Conservation (phyloP, 371 early-diverging fungal genomes). For the Apophysomyces trapeziformis region DNA sequence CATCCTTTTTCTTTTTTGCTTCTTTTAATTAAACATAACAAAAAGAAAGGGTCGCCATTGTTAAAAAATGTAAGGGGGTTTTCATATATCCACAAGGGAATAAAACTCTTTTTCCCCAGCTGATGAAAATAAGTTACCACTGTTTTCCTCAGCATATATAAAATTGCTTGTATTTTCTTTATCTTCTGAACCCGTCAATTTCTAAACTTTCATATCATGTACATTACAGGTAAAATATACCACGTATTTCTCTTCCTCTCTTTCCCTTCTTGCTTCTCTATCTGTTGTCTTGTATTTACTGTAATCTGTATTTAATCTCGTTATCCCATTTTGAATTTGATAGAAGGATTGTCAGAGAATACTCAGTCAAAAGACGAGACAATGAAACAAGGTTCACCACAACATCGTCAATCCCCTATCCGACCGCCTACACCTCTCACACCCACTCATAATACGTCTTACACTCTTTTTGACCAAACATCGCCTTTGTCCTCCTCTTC, state of each 20-base stretch:
- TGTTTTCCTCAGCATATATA: neutral
- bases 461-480: neutral
- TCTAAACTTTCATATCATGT: constrained; percentile 9
- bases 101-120: neutral
- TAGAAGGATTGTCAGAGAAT: constrained; percentile 8
- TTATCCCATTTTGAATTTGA: neutral
- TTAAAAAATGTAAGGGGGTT: constrained; percentile 8
- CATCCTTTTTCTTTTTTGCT: neutral
- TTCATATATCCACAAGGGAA: constrained; percentile 12
- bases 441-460: constrained; percentile 1
- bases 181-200: neutral
- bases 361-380: neutral
- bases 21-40: neutral
- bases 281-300: neutral
- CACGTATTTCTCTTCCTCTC: neutral
- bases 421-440: constrained; percentile 7
- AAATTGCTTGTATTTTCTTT: constrained; percentile 6
- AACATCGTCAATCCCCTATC: constrained; percentile 2
- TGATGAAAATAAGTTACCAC: neutral
- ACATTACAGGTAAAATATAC: constrained; percentile 3
- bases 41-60: neutral
- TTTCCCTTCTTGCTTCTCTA: neutral
- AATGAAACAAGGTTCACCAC: constrained; percentile 8
- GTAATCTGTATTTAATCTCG: neutral
- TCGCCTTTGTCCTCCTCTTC: constrained; percentile 1